Conservation (phyloP, 176 grass and related monocot species). For the Phragmites australis region DNA sequence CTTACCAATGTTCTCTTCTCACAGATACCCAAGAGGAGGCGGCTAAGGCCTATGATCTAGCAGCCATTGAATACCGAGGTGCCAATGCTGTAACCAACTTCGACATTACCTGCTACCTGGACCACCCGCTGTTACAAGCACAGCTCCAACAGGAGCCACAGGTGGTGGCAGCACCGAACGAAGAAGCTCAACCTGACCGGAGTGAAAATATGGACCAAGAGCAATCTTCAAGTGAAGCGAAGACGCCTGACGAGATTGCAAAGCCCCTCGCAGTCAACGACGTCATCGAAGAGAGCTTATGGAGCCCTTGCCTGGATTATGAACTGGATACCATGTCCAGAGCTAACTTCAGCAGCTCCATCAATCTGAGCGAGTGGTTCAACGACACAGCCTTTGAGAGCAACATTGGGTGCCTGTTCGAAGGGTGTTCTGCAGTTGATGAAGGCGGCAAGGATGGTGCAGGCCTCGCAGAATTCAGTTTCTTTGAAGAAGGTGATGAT, state of each 20-base stretch:
- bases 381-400: constrained; percentile 35
- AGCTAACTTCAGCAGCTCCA: constrained; percentile 19
- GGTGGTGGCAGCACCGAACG: constrained; percentile 37
- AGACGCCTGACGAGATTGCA: not conserved
- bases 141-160: constrained; percentile 45
- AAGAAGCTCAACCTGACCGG: constrained; percentile 9
- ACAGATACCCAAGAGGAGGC: constrained; percentile 93
- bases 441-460: constrained; percentile 31
- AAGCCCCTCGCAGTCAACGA: not conserved
- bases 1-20: not conserved
- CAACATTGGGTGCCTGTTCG: constrained; percentile 45
- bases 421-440: constrained; percentile 26
- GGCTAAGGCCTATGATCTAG: constrained; percentile 95
- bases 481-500: constrained; percentile 28
- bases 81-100: constrained; percentile 86
- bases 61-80: constrained; percentile 84
- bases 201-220: constrained; percentile 13
- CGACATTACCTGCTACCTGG: constrained; percentile 67
- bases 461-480: constrained; percentile 30
- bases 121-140: constrained; percentile 43
- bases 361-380: constrained; percentile 42
- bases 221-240: not conserved
- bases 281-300: constrained; percentile 34
- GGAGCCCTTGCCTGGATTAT: constrained; percentile 54
- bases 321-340: constrained; percentile 29